Base-by-base conservation (phyloP, 2,329 filamentous ascomycete genomes). In the Pseudofabraea citricarpa region DNA sequence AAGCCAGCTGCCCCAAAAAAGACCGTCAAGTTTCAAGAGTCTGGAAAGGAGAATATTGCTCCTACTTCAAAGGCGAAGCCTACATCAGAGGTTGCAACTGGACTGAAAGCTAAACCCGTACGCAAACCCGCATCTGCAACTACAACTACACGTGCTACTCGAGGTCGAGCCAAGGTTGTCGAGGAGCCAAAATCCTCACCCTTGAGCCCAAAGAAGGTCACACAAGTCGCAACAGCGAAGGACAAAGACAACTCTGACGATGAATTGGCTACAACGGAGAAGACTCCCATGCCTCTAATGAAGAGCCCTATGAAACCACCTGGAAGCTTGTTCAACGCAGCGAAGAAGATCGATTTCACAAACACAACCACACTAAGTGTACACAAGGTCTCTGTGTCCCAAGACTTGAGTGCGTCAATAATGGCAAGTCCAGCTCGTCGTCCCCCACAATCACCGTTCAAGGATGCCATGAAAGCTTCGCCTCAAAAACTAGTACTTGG, bases 151-250 rank as follows among this genome's bases (percentile, higher is more conserved):
- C 53, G 56, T 23, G 55, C 61, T 9, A 52, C 59, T 33, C 55
- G 58, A 44, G 54, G 54, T 10, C 51, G 55, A 37, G 51, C 53
- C n/a, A 61, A 59, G 46, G 49, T 55, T 5, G 55, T 61, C n/a
- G 48, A 59, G 35, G 46, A 61, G 7, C 51, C 56, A 16, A 59
- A 66, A 44, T 71, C 71, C 44, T 71, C 70, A 44, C 78, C 79
- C 24, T 65, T 83, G 41, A 82, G 78, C 64, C 79, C 78, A 64
- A 82, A 77, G 68, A 84, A 83, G 69, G 72, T 77, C 52, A 77
- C 76, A 31, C 76, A 81, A 64, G 66, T 82, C 52, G 66, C 70
- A 39, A 49, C 45, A 12, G 47, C 67, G 57, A 56, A 62, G 46
- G 74, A 75, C 21, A 56, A 62, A 46, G 74, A 75, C 21, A 67